Evolutionary conservation across 441 rosid genomes (phyloP).

Genomic region (Populus hybrid): DNA sequence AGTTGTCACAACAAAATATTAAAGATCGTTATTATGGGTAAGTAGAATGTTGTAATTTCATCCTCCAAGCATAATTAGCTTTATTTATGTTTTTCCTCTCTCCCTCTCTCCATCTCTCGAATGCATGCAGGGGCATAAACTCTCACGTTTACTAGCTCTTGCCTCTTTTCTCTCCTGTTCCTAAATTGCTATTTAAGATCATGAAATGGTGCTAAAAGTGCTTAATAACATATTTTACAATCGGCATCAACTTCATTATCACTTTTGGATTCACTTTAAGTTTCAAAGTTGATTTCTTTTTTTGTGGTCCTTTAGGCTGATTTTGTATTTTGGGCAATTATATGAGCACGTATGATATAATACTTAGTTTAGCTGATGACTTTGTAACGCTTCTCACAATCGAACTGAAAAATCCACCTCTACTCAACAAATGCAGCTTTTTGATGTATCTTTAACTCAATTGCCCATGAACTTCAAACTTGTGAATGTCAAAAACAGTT

Average conservation of each 20-base stretch:
- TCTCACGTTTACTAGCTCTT: not conserved
- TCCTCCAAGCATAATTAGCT: not conserved
- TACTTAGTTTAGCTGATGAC: not conserved
- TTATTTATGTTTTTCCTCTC: not conserved
- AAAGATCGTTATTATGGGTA: slow-evolving; percentile 98
- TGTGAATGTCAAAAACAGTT: too few species aligned
- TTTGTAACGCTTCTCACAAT: fast-evolving
- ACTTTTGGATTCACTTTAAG: not conserved
- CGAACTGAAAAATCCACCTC: not conserved
- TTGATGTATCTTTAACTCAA: too few species aligned
- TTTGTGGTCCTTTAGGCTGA: not conserved
- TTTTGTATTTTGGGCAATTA: not conserved
- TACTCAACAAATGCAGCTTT: too few species aligned
- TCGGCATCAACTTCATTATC: too few species aligned
- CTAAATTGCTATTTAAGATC: too few species aligned
- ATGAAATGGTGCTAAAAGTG: too few species aligned
- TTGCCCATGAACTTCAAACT: too few species aligned
- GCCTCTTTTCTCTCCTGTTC: not conserved
- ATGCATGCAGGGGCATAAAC: too few species aligned
- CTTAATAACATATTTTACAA: too few species aligned
- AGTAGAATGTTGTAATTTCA: slow-evolving; percentile 18
- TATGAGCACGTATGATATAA: too few species aligned
- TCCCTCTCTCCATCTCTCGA: not conserved
- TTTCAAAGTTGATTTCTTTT: not conserved
- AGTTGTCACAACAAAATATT: slow-evolving; percentile 90